Evolutionary conservation across 225 moss, liverwort and hornwort species (phyloP).

Genomic region (Sphagnum tenellum): DNA sequence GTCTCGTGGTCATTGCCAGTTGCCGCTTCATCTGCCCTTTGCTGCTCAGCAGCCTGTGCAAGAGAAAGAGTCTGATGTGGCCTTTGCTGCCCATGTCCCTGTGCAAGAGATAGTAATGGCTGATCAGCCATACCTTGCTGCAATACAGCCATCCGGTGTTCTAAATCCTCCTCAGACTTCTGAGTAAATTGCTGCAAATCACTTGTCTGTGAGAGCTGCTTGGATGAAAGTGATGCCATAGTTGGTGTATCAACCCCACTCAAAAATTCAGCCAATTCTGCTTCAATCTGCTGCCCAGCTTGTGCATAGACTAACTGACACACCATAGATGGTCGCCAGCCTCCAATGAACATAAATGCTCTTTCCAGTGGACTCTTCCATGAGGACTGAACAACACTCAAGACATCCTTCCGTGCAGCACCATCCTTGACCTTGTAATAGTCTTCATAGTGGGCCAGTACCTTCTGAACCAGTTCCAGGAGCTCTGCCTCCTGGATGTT

Average conservation of each 20-base stretch:
- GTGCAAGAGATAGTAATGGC: too few relatives aligned
- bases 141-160: slow-evolving; percentile 55
- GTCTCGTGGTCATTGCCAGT: slow-evolving; percentile 62
- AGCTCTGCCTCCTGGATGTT: too few relatives aligned
- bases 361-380: slow-evolving; percentile 74
- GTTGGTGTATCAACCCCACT: slow-evolving; percentile 50
- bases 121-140: slow-evolving; percentile 23
- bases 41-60: too few relatives aligned
- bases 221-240: slow-evolving; percentile 64
- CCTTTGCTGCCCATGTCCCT: too few relatives aligned
- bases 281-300: slow-evolving; percentile 69
- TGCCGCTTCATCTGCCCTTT: slow-evolving; percentile 39
- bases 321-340: slow-evolving; percentile 63
- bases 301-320: slow-evolving; percentile 55
- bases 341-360: slow-evolving; percentile 76
- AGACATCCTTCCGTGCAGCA: too few relatives aligned
- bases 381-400: not conserved
- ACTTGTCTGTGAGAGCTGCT: slow-evolving; percentile 37
- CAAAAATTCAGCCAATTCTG: slow-evolving; percentile 37
- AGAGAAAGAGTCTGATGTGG: too few relatives aligned
- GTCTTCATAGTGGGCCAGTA: too few relatives aligned
- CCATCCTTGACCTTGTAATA: too few relatives aligned
- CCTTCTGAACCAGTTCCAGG: too few relatives aligned
- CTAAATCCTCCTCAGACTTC: slow-evolving; percentile 50
- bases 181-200: slow-evolving; percentile 44